A percentile compares a stretch with the other conserved stretches of the same genome.
These are phyloP conservation scores for Cladosporium sp. DNA, from an alignment of 2,329 filamentous ascomycete species.

Conservation along the genomic window DNA sequence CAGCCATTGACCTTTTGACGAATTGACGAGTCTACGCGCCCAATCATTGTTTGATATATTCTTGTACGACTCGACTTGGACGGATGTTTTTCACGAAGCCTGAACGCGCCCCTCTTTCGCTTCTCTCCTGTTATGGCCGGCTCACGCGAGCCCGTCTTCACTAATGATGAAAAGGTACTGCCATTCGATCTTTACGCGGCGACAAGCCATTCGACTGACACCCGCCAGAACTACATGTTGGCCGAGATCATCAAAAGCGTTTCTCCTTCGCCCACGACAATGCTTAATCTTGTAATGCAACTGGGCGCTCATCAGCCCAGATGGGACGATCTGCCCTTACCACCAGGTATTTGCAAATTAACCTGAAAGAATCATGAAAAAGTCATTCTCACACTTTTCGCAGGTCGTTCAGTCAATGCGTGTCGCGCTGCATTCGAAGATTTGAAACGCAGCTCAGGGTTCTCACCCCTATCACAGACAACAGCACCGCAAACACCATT, in stretches of 20 bases:
- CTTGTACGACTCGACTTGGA: slow-evolving; percentile 20
- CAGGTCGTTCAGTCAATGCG: slow-evolving; percentile 33
- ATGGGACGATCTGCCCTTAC: slow-evolving; percentile 49
- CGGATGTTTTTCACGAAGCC: slow-evolving; percentile 28
- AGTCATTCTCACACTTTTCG: slow-evolving; percentile 9
- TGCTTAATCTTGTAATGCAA: slow-evolving; percentile 43
- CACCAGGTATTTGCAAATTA: slow-evolving; percentile 38
- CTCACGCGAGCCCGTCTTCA: slow-evolving; percentile 40
- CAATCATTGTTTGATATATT: slow-evolving; percentile 13
- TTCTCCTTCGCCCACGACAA: slow-evolving; percentile 39
- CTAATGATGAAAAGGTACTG: slow-evolving; percentile 45
- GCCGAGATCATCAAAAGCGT: slow-evolving; percentile 50
- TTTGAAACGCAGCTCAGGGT: slow-evolving; percentile 17
- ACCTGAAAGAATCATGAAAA: slow-evolving; percentile 3
- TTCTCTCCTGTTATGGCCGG: slow-evolving; percentile 37
- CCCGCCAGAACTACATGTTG: slow-evolving; percentile 38
- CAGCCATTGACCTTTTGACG: slow-evolving; percentile 15
- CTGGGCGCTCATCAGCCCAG: slow-evolving; percentile 38
- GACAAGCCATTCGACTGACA: slow-evolving; percentile 7
- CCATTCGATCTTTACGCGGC: background rate
- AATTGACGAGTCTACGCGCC: slow-evolving; percentile 28
- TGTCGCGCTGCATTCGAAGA: slow-evolving; percentile 29
- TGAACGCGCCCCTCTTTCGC: slow-evolving; percentile 23
- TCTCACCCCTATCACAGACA: slow-evolving; percentile 17
- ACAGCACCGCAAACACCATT: slow-evolving; percentile 25